A percentile compares a stretch with the other conserved stretches of the same genome.
phyloP scores from a whole-genome alignment of 371 early-diverging fungal species.

The Circinella umbellata region DNA sequence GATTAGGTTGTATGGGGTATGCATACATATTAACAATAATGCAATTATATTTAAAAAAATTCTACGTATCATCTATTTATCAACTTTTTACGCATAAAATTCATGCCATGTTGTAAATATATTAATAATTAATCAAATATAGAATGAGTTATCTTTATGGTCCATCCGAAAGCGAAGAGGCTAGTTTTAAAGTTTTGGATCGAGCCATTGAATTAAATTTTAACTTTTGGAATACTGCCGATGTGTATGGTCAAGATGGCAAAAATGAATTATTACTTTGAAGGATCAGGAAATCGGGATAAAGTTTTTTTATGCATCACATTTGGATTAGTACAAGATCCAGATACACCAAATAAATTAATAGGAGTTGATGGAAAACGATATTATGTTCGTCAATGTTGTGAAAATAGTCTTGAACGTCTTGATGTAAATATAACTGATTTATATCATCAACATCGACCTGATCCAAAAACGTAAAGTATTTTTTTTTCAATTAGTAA shows the following conservation, averaged over 20 bases:
- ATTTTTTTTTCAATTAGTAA: neutral
- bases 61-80: too few relatives aligned
- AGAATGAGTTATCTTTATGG: slow-evolving; percentile 35
- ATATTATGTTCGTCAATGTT: slow-evolving; percentile 50
- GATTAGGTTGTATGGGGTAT: neutral
- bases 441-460: slow-evolving; percentile 64
- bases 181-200: slow-evolving; percentile 36
- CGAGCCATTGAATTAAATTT: slow-evolving; percentile 28
- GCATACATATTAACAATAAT: neutral
- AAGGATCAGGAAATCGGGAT: slow-evolving; percentile 28
- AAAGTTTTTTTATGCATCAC: slow-evolving; percentile 55
- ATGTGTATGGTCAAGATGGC: slow-evolving; percentile 14
- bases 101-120: too few relatives aligned
- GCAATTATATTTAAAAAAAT: too few relatives aligned
- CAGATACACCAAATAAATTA: slow-evolving; percentile 13
- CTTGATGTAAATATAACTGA: slow-evolving; percentile 57
- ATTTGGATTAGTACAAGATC: slow-evolving; percentile 35
- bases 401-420: slow-evolving; percentile 47
- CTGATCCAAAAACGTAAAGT: slow-evolving; percentile 42
- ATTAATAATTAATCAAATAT: neutral
- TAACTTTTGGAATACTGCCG: slow-evolving; percentile 11
- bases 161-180: slow-evolving; percentile 19
- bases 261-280: slow-evolving; percentile 34
- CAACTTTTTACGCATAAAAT: too few relatives aligned
- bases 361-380: slow-evolving; percentile 44